These are phyloP conservation scores for Chaetomiaceae sp. DNA, from an alignment of 2,329 filamentous ascomycete species.

Conservation along the genomic window DNA sequence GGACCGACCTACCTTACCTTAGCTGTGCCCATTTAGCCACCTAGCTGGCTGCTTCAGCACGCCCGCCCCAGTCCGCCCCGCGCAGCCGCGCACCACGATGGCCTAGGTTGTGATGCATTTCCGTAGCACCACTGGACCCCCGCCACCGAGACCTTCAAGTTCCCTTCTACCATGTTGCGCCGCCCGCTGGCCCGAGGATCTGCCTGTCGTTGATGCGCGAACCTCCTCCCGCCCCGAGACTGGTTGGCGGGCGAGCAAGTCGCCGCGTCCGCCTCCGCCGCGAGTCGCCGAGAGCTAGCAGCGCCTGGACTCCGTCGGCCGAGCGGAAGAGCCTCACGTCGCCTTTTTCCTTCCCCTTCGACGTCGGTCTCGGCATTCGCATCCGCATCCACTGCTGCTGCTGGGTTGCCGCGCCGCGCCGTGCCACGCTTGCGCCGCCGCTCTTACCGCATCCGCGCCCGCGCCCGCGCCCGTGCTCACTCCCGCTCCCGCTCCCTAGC, in stretches of 20 bases:
- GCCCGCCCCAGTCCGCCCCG: slow-evolving; percentile 10
- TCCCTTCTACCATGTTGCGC: slow-evolving; percentile 22
- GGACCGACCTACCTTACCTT: not conserved
- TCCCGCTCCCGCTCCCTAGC: slow-evolving; percentile 2
- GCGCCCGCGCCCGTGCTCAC: not conserved
- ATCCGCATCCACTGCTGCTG: not conserved
- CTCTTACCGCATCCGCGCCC: slow-evolving; percentile 1
- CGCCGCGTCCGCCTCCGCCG: slow-evolving; percentile 12
- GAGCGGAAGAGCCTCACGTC: not conserved
- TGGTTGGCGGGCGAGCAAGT: slow-evolving; percentile 22
- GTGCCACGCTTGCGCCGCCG: slow-evolving; percentile 9
- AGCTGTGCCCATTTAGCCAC: slow-evolving; percentile 1
- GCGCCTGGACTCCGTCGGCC: not conserved
- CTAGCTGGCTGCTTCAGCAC: too few relatives aligned
- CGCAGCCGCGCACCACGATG: slow-evolving; percentile 18
- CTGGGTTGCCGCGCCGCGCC: slow-evolving; percentile 11
- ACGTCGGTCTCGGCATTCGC: slow-evolving; percentile 10
- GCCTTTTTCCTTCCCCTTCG: too few relatives aligned
- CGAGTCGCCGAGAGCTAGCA: not conserved
- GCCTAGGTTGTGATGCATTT: slow-evolving; percentile 26
- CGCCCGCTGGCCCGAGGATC: slow-evolving; percentile 16
- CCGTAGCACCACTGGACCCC: slow-evolving; percentile 5
- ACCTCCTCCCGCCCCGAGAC: slow-evolving; percentile 15
- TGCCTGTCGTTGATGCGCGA: slow-evolving; percentile 24
- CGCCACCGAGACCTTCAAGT: not conserved